Conservation (phyloP, 1,139 yeast species). For the Sugiyamaella sp. region DNA sequence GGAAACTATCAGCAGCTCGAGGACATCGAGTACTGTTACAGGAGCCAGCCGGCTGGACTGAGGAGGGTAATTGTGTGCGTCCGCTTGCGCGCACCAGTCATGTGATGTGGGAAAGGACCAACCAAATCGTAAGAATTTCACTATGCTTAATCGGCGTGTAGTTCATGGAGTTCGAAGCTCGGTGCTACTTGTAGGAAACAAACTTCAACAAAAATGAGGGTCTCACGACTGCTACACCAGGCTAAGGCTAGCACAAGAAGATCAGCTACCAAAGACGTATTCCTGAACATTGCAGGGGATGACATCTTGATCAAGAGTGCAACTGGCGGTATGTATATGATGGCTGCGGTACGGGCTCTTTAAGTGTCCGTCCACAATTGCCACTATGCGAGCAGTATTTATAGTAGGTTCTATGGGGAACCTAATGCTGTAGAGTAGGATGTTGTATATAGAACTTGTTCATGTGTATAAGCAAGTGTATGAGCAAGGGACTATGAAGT, state of each 20-base stretch:
- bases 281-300: constrained; percentile 36
- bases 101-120: constrained; percentile 16
- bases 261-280: constrained; percentile 21
- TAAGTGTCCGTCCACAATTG: no score
- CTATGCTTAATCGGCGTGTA: neutral
- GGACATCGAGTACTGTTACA: no score
- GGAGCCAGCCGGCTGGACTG: no score
- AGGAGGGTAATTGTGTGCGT: constrained; percentile 9
- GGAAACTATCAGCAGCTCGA: no score
- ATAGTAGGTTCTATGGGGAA: no score
- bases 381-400: no score
- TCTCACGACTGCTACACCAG: constrained; percentile 44
- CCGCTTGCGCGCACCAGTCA: neutral
- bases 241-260: constrained; percentile 40
- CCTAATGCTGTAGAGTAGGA: no score
- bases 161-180: neutral
- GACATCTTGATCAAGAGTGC: constrained; percentile 69
- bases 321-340: constrained; percentile 49
- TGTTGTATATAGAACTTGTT: no score
- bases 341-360: neutral
- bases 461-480: no score
- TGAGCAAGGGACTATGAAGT: no score
- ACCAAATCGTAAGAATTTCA: constrained; percentile 17
- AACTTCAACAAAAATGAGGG: constrained; percentile 45
- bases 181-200: neutral